These are phyloP conservation scores for Hemisphaericaspora nanyangensis DNA, from an alignment of 805 yeast genomes.

Conservation along the genomic window DNA sequence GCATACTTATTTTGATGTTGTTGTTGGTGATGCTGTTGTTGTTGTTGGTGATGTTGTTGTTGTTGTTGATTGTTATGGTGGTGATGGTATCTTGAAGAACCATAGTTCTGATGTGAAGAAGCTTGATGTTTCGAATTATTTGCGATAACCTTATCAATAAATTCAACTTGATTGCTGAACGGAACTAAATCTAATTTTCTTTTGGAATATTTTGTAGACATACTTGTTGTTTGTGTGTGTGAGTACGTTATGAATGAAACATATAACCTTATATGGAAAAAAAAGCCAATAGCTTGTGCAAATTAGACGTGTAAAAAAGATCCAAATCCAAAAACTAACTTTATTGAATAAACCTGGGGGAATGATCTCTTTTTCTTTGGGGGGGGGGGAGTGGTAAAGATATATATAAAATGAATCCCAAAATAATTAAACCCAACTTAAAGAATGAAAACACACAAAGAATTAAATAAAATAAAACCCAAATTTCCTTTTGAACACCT, in stretches of 20 bases:
- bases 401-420: neutral
- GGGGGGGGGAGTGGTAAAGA: neutral
- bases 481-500: too few relatives aligned
- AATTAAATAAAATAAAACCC: too few relatives aligned
- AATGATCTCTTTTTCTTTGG: neutral
- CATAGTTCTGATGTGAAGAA: slow-evolving; percentile 3
- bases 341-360: too few relatives aligned
- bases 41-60: slow-evolving; percentile 6
- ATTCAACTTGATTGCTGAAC: slow-evolving; percentile 26
- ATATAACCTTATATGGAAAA: neutral
- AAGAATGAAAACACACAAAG: neutral
- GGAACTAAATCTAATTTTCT: slow-evolving; percentile 24
- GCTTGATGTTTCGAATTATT: slow-evolving; percentile 8
- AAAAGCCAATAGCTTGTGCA: neutral
- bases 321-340: too few relatives aligned
- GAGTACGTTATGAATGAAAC: neutral
- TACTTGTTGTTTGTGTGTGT: neutral
- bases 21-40: slow-evolving; percentile 4
- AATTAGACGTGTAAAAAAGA: too few relatives aligned
- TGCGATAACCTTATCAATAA: slow-evolving; percentile 14
- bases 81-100: slow-evolving; percentile 6
- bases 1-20: slow-evolving; percentile 22
- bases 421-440: too few relatives aligned
- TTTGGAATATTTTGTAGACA: slow-evolving; percentile 15
- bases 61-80: slow-evolving; percentile 8